Conservation (phyloP, 257 asterid species). For the Fraxinus anomala region DNA sequence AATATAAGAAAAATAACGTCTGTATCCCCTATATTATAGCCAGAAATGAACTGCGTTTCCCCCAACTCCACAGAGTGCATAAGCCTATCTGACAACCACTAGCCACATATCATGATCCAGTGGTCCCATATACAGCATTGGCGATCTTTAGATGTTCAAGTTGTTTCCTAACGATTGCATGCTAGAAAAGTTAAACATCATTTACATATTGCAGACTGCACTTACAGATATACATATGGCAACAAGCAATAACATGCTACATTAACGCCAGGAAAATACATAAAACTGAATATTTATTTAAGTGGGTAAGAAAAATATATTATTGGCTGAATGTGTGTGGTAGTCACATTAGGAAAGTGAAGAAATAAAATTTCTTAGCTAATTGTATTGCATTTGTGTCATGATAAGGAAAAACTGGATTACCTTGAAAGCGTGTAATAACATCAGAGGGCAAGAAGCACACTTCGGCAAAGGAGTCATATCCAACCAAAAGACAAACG, state of each 20-base stretch:
- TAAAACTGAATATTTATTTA: background rate
- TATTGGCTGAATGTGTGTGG: background rate
- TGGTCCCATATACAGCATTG: no score
- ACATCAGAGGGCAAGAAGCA: conserved; percentile 90
- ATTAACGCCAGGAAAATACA: background rate
- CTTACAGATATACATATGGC: background rate
- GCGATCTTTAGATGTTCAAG: no score
- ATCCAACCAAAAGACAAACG: conserved; percentile 84
- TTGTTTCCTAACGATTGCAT: background rate
- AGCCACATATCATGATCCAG: no score
- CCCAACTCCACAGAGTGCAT: no score
- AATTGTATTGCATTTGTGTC: conserved; percentile 17
- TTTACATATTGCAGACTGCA: background rate
- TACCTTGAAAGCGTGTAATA: conserved; percentile 86
- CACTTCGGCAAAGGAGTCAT: conserved; percentile 84
- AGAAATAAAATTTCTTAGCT: background rate
- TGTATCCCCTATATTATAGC: no score
- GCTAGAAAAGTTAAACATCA: background rate
- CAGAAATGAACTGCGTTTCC: no score
- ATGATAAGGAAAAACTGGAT: conserved; percentile 1
- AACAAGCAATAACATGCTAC: background rate
- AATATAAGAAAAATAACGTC: no score
- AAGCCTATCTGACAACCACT: no score
- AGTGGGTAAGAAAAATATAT: background rate
- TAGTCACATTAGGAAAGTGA: background rate